Base-by-base conservation (phyloP, 2,329 filamentous ascomycete species). In the Curvularia eragrostidis region DNA sequence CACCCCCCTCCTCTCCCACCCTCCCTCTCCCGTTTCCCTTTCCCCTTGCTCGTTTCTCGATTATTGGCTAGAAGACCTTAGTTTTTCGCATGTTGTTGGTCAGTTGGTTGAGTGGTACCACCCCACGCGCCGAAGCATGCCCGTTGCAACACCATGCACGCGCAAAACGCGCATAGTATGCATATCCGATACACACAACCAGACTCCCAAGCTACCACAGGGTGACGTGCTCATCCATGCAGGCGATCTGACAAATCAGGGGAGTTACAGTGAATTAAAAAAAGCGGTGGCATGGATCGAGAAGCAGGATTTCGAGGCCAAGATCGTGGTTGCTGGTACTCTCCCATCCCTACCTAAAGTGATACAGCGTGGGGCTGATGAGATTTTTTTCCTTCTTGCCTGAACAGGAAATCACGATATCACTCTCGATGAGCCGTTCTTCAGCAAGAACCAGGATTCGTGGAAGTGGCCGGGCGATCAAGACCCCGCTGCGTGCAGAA, bases 191-290 rank as follows among this genome's bases (percentile, higher is more conserved):
- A 93, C 89, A 1, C 89, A 93, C 75, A 91, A 91, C 71, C 82
- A 82, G 54, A 78, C 79, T 4, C 83, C 84, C 13, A 88, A 85
- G 66, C 81, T 92, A 1, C 90, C 90, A 0, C 82, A 82, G 21
- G 90, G 90, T 39, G 89, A 93, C 71, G 85, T 93, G 8, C 80
- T 93, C 32, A 87, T 93, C 48, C 89, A 92, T 70, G 89, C 90
- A 1, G 90, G 90, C 6, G 90, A 93, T 71, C 75, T 93, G 64
- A 91, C 89, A 3, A 92, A 91, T 71, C 86, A 89, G 70, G 90
- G 90, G 15, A 88, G 78, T 50, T 75, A 77, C 48, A 57, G 72
- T 13, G 84, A 86, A 67, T 78, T 92, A 18, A 82, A 83, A 48
- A 88, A 84, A 66, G 83, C 85, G 0, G 80, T 90, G 4, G 44